phyloP scores from a whole-genome alignment of 192 early-diverging fungal genomes.

The Coemansia brasiliensis region DNA sequence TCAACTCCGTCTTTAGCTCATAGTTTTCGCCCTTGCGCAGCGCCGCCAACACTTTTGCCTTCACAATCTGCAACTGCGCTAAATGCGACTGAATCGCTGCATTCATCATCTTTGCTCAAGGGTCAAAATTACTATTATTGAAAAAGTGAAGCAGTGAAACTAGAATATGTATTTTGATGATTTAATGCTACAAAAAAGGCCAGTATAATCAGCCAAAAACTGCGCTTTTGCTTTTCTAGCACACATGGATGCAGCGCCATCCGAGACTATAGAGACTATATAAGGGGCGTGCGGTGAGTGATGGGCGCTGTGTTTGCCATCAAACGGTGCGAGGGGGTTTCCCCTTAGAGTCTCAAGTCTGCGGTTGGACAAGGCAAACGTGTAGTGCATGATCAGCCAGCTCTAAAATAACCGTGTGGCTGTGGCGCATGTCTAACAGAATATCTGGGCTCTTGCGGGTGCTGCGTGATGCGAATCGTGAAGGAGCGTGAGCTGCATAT shows the following conservation, averaged over 20 bases:
- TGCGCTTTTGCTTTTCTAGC: not conserved
- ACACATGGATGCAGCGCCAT: slow-evolving; percentile 37
- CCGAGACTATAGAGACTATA: slow-evolving; percentile 13
- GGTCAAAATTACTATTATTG: not conserved
- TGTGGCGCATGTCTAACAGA: no score
- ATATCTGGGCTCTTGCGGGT: no score
- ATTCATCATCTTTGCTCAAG: slow-evolving; percentile 44
- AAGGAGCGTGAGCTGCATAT: no score
- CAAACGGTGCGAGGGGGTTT: not conserved
- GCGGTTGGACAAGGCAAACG: slow-evolving; percentile 29
- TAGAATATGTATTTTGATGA: not conserved
- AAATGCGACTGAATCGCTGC: slow-evolving; percentile 49
- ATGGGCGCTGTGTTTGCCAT: slow-evolving; percentile 14
- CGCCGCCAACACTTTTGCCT: slow-evolving; percentile 50
- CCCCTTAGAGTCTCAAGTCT: slow-evolving; percentile 9
- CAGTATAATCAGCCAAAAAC: no score
- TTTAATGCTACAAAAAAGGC: not conserved
- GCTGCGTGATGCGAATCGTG: no score
- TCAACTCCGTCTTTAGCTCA: slow-evolving; percentile 95
- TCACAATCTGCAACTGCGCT: slow-evolving; percentile 54
- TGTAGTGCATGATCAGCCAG: slow-evolving; percentile 13
- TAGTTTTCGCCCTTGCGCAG: slow-evolving; percentile 81
- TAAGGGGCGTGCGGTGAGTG: slow-evolving; percentile 1
- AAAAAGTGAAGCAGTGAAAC: not conserved
- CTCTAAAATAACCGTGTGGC: not conserved